Evolutionary conservation across 2,329 filamentous ascomycete genomes (phyloP).

Genomic region (Pseudogymnoascus sp.): DNA sequence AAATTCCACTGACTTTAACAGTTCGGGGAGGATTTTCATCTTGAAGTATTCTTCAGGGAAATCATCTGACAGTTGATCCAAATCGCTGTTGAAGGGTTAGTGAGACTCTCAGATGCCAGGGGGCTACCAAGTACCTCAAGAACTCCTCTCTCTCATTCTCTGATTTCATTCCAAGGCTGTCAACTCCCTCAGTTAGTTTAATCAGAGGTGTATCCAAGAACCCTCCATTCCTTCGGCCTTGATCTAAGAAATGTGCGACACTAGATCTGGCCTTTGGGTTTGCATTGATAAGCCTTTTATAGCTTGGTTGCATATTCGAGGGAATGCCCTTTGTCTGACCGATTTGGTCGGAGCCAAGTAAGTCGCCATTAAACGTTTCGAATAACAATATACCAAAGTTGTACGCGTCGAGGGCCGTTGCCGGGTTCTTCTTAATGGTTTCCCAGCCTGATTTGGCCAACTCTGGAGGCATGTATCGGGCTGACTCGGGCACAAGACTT

Average conservation of each 20-base stretch:
- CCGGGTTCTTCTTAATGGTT: conserved; percentile 71
- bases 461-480: conserved; percentile 80
- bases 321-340: conserved; percentile 82
- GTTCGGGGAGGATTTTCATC: conserved; percentile 88
- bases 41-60: conserved; percentile 98
- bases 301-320: conserved; percentile 80
- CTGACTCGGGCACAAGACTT: conserved; percentile 77
- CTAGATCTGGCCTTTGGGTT: conserved; percentile 86
- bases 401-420: conserved; percentile 80
- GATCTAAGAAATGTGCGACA: conserved; percentile 79
- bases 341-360: conserved; percentile 67
- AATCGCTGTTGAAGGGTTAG: conserved; percentile 43
- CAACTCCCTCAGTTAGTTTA: conserved; percentile 84
- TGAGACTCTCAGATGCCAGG: conserved; percentile 20
- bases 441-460: conserved; percentile 86
- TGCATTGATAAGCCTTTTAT: conserved; percentile 79
- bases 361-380: conserved; percentile 87
- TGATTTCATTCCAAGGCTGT: conserved; percentile 82
- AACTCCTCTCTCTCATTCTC: conserved; percentile 80
- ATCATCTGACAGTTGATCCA: conserved; percentile 82
- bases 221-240: conserved; percentile 70
- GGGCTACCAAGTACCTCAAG: conserved; percentile 48
- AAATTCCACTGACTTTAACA: conserved; percentile 98
- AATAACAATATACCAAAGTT: conserved; percentile 77
- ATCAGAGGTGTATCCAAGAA: conserved; percentile 95